Percentiles rank a stretch among this genome's conserved stretches.
phyloP scores from a whole-genome alignment of 257 asterid species.

The Solanum ossicruentum region DNA sequence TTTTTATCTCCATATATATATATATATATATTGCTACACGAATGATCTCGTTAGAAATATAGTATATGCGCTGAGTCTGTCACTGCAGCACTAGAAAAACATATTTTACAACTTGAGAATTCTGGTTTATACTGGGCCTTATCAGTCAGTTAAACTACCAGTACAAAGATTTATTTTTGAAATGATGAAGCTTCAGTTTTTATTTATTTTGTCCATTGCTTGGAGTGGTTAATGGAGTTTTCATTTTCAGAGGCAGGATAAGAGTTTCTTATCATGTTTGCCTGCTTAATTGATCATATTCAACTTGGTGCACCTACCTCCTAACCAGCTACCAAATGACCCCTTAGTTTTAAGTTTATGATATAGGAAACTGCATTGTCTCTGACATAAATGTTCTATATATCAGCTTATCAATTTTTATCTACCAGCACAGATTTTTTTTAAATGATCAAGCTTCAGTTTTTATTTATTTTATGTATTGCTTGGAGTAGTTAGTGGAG shows the following conservation, averaged over 20 bases:
- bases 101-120: neutral
- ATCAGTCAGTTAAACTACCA: neutral
- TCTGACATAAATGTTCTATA: neutral
- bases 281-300: neutral
- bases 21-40: neutral
- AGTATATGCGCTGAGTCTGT: neutral
- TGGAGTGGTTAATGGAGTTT: neutral
- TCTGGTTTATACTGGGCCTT: neutral
- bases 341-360: neutral
- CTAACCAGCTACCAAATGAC: too few species aligned
- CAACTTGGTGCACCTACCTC: neutral
- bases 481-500: neutral
- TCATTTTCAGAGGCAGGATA: neutral
- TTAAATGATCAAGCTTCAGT: neutral
- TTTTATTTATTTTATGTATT: neutral
- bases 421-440: too few species aligned
- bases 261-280: neutral
- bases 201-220: neutral
- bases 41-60: neutral
- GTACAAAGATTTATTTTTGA: neutral
- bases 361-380: neutral
- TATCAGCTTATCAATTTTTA: neutral
- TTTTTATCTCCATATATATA: neutral
- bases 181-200: neutral
- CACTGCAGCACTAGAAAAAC: neutral